Percentiles rank a stretch among this genome's conserved stretches.
Conservation (phyloP, 352 stramenopile genomes). For the Stephanocyclus meneghinianus region DNA sequence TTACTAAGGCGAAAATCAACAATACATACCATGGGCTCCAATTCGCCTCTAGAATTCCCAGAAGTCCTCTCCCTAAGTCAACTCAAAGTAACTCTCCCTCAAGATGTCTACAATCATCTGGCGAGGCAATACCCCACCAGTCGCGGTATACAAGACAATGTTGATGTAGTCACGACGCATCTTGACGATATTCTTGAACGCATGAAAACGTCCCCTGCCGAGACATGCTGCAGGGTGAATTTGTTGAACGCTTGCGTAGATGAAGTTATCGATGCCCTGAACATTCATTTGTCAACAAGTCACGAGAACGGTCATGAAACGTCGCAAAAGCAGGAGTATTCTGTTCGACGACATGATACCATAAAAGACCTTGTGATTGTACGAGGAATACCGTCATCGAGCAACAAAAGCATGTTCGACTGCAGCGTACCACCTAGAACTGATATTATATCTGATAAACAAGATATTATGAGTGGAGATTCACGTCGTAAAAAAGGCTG, state of each 20-base stretch:
- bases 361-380: conserved; percentile 60
- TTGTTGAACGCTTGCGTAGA: conserved; percentile 42
- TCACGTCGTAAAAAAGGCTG: conserved; percentile 50
- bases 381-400: conserved; percentile 1
- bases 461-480: conserved; percentile 28
- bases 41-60: background rate
- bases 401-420: background rate
- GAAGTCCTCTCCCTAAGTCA: conserved; percentile 50
- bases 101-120: conserved; percentile 52
- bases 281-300: conserved; percentile 21
- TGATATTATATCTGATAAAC: background rate
- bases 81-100: conserved; percentile 43
- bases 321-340: background rate
- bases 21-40: background rate
- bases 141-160: background rate
- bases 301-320: conserved; percentile 17
- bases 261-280: conserved; percentile 50
- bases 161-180: background rate
- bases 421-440: conserved; percentile 7
- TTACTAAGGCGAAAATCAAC: too few species aligned
- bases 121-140: conserved; percentile 30
- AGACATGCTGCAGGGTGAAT: conserved; percentile 67
- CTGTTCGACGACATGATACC: conserved; percentile 24
- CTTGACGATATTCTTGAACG: conserved; percentile 49
- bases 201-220: conserved; percentile 57